phyloP scores from a whole-genome alignment of 139 green algal species.

The Chlamydomonas sphaeroides region DNA sequence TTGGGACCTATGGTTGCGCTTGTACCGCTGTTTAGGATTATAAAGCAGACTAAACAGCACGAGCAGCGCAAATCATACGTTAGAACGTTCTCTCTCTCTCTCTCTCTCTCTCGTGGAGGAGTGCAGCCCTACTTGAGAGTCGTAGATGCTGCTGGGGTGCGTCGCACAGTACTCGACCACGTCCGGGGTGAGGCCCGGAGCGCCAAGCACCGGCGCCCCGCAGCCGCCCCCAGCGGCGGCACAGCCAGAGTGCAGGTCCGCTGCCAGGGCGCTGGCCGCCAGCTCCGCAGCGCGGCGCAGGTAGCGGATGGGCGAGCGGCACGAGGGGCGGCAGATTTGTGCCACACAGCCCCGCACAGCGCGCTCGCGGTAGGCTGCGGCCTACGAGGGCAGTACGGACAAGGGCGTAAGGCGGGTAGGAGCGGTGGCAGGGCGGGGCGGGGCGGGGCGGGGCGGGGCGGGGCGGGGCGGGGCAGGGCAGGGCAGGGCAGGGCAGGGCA shows the following conservation, averaged over 20 bases:
- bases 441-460: background rate
- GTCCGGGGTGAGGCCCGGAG: conserved; percentile 57
- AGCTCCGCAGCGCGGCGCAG: conserved; percentile 66
- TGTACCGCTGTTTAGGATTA: too few species aligned
- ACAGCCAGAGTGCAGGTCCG: background rate
- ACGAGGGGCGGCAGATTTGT: conserved; percentile 36
- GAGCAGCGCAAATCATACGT: too few species aligned
- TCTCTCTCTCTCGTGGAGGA: too few species aligned
- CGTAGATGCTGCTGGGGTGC: conserved; percentile 56
- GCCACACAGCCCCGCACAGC: conserved; percentile 54
- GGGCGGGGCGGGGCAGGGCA: background rate
- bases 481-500: too few species aligned
- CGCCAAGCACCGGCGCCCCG: background rate
- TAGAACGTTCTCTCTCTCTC: too few species aligned
- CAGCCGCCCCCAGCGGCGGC: background rate
- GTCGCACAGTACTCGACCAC: conserved; percentile 52
- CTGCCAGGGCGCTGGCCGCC: background rate
- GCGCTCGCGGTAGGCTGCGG: conserved; percentile 57
- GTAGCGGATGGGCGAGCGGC: conserved; percentile 54
- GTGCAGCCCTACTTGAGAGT: conserved; percentile 49
- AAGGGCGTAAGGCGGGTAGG: background rate
- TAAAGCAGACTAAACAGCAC: too few species aligned
- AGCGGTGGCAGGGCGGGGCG: background rate
- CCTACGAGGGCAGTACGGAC: background rate
- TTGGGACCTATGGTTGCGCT: too few species aligned